Evolutionary conservation across 306 rosid species (phyloP).

Genomic region (Hylodesmum podocarpum): DNA sequence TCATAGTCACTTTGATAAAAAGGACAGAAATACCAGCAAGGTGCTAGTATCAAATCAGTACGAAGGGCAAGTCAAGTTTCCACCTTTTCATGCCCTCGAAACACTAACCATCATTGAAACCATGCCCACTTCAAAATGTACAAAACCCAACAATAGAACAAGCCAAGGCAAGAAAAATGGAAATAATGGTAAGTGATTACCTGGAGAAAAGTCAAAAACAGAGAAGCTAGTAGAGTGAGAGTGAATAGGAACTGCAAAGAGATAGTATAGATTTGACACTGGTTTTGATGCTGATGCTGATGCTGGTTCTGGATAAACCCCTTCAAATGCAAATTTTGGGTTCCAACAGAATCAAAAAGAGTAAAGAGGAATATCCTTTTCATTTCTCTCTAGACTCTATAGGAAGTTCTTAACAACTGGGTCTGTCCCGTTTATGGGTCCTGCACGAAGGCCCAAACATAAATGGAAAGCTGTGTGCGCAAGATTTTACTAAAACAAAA

Average conservation of each 20-base stretch:
- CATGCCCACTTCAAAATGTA: constrained; percentile 1
- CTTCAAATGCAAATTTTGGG: not conserved
- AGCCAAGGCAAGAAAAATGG: not conserved
- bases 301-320: constrained; percentile 24
- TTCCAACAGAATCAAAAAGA: not conserved
- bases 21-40: not conserved
- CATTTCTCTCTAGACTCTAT: not conserved
- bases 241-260: not conserved
- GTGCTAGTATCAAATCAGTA: not conserved
- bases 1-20: not conserved
- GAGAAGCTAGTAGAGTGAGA: not conserved
- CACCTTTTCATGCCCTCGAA: not conserved
- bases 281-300: no score
- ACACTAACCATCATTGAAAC: not conserved
- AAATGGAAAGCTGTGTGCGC: no score
- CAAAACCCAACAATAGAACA: not conserved
- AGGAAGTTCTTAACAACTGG: not conserved
- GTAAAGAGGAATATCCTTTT: constrained; percentile 36
- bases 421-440: not conserved
- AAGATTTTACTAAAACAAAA: no score
- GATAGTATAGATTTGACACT: constrained; percentile 12
- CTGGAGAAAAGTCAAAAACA: constrained; percentile 3
- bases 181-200: constrained; percentile 22
- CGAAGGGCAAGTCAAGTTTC: not conserved
- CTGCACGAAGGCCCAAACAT: no score